Evolutionary conservation across 2,329 filamentous ascomycete species (phyloP).

Genomic region (Sporothrix mexicana): DNA sequence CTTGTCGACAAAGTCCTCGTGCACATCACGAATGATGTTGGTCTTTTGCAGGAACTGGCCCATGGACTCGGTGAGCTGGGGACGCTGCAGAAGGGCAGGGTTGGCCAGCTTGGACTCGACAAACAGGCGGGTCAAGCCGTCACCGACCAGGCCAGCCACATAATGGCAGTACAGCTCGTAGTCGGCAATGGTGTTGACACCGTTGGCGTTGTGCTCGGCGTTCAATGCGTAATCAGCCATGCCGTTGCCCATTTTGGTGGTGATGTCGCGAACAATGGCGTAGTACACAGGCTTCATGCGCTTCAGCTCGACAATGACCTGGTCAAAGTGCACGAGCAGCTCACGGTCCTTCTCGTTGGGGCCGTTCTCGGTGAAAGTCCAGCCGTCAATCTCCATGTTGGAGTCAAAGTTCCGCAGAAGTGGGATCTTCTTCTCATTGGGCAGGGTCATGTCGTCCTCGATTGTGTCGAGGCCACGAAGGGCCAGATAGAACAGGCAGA

Average conservation of each 20-base stretch:
- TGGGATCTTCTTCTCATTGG: conserved; percentile 80
- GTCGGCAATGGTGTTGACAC: conserved; percentile 81
- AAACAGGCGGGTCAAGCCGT: conserved; percentile 88
- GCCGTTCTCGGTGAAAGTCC: conserved; percentile 86
- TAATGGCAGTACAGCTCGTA: conserved; percentile 99
- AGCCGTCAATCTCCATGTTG: conserved; percentile 80
- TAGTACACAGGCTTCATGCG: conserved; percentile 84
- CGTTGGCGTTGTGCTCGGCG: conserved; percentile 77
- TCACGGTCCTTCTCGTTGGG: conserved; percentile 94
- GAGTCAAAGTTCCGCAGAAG: conserved; percentile 82
- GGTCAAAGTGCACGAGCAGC: conserved; percentile 89
- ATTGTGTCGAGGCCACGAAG: conserved; percentile 96
- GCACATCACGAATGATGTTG: conserved; percentile 96
- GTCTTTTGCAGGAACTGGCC: conserved; percentile 97
- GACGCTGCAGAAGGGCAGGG: conserved; percentile 76
- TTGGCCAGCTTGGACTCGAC: conserved; percentile 87
- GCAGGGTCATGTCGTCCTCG: conserved; percentile 96
- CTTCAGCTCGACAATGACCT: conserved; percentile 84
- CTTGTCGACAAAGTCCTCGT: conserved; percentile 86
- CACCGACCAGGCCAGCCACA: conserved; percentile 96
- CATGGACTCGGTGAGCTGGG: conserved; percentile 90
- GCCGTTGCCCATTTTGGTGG: conserved; percentile 92
- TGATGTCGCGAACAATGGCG: conserved; percentile 90
- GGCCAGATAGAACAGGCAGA: conserved; percentile 88
- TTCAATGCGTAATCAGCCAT: conserved; percentile 96